Evolutionary conservation across 2,329 filamentous ascomycete species (phyloP).

Genomic region (Pyricularia grisea): DNA sequence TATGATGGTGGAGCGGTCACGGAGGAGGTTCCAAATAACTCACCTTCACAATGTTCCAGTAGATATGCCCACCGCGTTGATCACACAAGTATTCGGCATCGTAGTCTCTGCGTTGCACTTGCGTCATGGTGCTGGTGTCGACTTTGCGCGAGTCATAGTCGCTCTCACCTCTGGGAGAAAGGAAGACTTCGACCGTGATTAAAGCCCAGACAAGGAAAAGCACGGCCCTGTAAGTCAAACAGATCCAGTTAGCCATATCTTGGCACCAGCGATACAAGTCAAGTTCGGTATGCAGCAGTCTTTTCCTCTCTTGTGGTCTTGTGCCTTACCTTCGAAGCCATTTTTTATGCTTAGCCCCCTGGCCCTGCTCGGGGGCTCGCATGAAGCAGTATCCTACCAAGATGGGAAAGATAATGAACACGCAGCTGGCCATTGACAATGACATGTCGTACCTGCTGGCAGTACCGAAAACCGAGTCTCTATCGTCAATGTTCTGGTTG

Average conservation of each 20-base stretch:
- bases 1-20: background rate
- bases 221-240: background rate
- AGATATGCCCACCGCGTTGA: conserved; percentile 8
- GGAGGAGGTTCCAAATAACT: background rate
- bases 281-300: no score
- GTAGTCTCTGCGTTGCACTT: background rate
- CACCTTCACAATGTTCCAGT: conserved; percentile 8
- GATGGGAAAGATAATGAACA: conserved; percentile 10
- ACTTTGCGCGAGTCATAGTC: conserved; percentile 8
- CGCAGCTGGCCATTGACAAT: conserved; percentile 8
- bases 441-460: conserved; percentile 10
- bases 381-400: conserved; percentile 9
- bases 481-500: no score
- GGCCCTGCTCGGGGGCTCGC: conserved; percentile 3
- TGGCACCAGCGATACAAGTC: background rate
- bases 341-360: conserved; percentile 4
- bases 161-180: conserved; percentile 10
- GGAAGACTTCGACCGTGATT: conserved; percentile 7
- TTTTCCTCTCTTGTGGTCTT: background rate
- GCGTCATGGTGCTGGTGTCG: background rate
- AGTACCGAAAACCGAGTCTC: background rate
- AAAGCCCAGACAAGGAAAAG: conserved; percentile 10
- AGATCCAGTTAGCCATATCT: background rate
- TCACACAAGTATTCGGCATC: conserved; percentile 8
- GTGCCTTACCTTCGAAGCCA: conserved; percentile 5